Evolutionary conservation across 805 yeast genomes (phyloP).

Genomic region (Ascoidea asiatica): DNA sequence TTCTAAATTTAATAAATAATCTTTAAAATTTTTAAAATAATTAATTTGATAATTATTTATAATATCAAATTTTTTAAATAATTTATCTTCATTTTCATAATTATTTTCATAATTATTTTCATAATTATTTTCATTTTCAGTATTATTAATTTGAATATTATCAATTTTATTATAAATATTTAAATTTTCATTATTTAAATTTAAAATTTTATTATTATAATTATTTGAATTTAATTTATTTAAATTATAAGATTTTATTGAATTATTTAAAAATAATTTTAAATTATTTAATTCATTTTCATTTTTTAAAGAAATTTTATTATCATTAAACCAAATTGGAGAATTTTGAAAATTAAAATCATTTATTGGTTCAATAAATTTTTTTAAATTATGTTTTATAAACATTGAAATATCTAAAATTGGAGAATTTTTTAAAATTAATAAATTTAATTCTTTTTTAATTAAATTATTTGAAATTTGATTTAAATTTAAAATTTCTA

Average conservation of each 20-base stretch:
- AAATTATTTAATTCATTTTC: conserved; percentile 45
- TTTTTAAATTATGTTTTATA: conserved; percentile 65
- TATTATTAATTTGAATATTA: conserved; percentile 24
- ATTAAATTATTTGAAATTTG: conserved; percentile 29
- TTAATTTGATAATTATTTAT: conserved; percentile 19
- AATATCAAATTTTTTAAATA: conserved; percentile 26
- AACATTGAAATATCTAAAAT: conserved; percentile 78
- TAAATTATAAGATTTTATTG: too few relatives aligned
- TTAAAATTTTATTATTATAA: conserved; percentile 16
- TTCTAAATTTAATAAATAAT: conserved; percentile 39
- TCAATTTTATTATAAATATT: conserved; percentile 14
- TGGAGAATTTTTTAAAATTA: conserved; percentile 61
- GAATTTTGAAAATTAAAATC: conserved; percentile 83
- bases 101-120: conserved; percentile 13
- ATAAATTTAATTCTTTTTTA: conserved; percentile 36
- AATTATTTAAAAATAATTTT: conserved; percentile 39
- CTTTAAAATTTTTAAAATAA: conserved; percentile 30
- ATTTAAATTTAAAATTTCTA: conserved; percentile 46
- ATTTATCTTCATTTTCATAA: conserved; percentile 22
- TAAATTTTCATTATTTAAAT: conserved; percentile 11
- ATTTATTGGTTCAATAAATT: conserved; percentile 68
- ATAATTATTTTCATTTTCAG: conserved; percentile 29
- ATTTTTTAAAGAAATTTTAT: conserved; percentile 43
- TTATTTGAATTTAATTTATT: conserved; percentile 22
- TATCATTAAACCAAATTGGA: conserved; percentile 96